A percentile compares a stretch with the other conserved stretches of the same genome.
phyloP scores from a whole-genome alignment of 495 filamentous ascomycete genomes.

The Durotheca rogersii region DNA sequence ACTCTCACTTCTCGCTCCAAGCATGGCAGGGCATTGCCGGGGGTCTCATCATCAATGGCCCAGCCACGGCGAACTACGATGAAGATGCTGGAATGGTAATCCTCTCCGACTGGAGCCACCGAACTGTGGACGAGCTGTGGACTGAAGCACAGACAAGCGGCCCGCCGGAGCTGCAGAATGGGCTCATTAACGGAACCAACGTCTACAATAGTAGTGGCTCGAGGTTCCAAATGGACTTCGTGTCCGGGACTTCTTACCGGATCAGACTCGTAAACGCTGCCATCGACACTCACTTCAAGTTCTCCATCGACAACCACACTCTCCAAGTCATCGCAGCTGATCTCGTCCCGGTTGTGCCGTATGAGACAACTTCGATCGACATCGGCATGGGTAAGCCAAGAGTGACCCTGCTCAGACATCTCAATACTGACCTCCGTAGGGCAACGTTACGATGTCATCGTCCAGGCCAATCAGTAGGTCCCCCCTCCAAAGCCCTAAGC shows the following conservation, averaged over 20 bases:
- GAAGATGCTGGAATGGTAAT: constrained; percentile 51
- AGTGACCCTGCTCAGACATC: constrained; percentile 17
- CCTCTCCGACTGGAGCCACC: constrained; percentile 52
- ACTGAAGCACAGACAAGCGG: constrained; percentile 35
- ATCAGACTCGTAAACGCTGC: constrained; percentile 59
- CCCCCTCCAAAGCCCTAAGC: too few species aligned
- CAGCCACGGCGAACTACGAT: constrained; percentile 52
- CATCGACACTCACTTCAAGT: constrained; percentile 49
- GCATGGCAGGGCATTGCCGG: constrained; percentile 54
- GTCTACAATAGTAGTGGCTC: constrained; percentile 41
- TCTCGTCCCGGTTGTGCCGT: constrained; percentile 52
- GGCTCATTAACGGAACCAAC: constrained; percentile 55
- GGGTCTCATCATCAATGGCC: constrained; percentile 50
- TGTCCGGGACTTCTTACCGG: constrained; percentile 48
- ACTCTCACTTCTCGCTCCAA: constrained; percentile 60
- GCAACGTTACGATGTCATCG: constrained; percentile 67
- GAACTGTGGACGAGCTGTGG: constrained; percentile 42
- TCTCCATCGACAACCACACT: constrained; percentile 53
- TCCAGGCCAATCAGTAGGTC: constrained; percentile 53
- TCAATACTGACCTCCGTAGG: constrained; percentile 33
- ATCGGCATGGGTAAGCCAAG: constrained; percentile 54
- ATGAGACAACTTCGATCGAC: constrained; percentile 42
- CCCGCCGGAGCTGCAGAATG: constrained; percentile 46
- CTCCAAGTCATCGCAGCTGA: constrained; percentile 52
- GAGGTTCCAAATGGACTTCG: constrained; percentile 46